Evolutionary conservation across 306 rosid species (phyloP).

Genomic region (Cyclanthera cordifolia): DNA sequence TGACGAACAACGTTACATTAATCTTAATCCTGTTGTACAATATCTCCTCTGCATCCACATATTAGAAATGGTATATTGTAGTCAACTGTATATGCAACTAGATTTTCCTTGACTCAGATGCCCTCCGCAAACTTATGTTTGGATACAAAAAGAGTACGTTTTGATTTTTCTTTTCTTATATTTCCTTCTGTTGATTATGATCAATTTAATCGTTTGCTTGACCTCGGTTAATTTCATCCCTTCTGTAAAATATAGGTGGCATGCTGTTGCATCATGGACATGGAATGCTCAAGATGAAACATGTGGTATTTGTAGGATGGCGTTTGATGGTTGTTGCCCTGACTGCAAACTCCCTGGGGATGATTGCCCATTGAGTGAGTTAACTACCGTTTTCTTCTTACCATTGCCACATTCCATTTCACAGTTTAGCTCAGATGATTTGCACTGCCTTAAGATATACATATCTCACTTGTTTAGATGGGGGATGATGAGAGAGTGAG

Average conservation of each 20-base stretch:
- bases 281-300: constrained; percentile 93
- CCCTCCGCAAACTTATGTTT: constrained; percentile 16
- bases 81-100: not conserved
- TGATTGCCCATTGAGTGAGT: constrained; percentile 83
- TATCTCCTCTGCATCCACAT: not conserved
- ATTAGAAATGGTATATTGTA: not conserved
- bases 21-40: not conserved
- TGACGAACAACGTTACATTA: no score
- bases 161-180: constrained; percentile 9
- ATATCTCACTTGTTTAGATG: no score
- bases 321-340: constrained; percentile 91
- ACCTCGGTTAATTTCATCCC: not conserved
- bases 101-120: constrained; percentile 38
- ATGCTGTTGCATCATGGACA: constrained; percentile 86
- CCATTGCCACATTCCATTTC: not conserved
- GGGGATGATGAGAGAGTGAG: no score
- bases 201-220: not conserved
- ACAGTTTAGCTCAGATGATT: not conserved
- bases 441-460: not conserved
- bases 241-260: constrained; percentile 49
- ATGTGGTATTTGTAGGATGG: constrained; percentile 90
- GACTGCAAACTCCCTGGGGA: constrained; percentile 91
- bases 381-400: not conserved
- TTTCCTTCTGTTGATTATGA: not conserved
- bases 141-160: constrained; percentile 42